phyloP scores from a whole-genome alignment of 2,329 filamentous ascomycete species.

The Fusarium buxicola region DNA sequence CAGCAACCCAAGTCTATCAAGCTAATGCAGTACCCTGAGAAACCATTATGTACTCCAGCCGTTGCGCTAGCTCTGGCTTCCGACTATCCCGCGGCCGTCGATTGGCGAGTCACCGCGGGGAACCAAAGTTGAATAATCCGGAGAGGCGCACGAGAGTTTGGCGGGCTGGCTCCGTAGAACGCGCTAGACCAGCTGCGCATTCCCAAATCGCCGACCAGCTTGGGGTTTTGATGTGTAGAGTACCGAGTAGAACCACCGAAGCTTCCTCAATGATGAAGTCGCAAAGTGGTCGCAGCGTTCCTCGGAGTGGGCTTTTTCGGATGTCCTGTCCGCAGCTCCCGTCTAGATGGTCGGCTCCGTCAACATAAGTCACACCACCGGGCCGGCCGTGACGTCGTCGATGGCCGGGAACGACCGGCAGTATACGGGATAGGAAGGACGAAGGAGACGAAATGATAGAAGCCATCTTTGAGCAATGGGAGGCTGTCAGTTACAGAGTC shows the following conservation, averaged over 20 bases:
- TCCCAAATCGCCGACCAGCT: not conserved
- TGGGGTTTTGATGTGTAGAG: not conserved
- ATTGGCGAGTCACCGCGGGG: slow-evolving; percentile 39
- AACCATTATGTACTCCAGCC: not conserved
- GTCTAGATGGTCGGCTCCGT: slow-evolving; percentile 9
- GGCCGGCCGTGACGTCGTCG: slow-evolving; percentile 24
- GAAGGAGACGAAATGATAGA: slow-evolving; percentile 13
- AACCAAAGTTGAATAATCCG: slow-evolving; percentile 10
- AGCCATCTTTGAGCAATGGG: not conserved
- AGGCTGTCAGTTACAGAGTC: no score
- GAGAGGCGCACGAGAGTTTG: not conserved
- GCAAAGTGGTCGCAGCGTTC: not conserved
- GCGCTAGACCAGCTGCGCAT: no score
- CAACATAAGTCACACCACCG: slow-evolving; percentile 6
- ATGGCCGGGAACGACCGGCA: slow-evolving; percentile 15
- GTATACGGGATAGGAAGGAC: slow-evolving; percentile 18
- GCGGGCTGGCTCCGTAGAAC: slow-evolving; percentile 1
- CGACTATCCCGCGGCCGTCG: slow-evolving; percentile 35
- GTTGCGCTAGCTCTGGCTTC: slow-evolving; percentile 24
- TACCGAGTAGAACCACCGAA: not conserved
- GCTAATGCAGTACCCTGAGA: slow-evolving; percentile 7
- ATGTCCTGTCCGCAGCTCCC: not conserved
- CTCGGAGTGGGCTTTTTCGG: slow-evolving; percentile 3
- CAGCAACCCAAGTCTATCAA: not conserved
- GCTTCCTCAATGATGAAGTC: not conserved